These are phyloP conservation scores for Chaetomiaceae sp. DNA, from an alignment of 2,329 filamentous ascomycete genomes.

Conservation along the genomic window DNA sequence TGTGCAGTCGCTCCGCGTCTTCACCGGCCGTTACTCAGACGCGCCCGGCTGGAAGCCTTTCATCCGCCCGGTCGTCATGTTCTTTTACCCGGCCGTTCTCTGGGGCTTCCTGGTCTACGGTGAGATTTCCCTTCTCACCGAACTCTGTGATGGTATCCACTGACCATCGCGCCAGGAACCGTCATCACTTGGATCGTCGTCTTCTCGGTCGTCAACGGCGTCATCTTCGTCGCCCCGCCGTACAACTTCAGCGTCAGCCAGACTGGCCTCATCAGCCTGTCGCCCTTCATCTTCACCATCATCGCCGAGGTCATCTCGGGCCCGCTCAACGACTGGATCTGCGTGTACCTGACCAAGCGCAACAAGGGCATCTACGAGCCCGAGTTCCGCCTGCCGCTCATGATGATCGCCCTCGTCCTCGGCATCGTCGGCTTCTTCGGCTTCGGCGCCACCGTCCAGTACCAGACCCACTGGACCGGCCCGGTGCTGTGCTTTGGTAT, in stretches of 20 bases:
- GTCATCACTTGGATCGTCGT: constrained; percentile 32
- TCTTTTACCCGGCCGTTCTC: constrained; percentile 44
- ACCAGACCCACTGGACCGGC: constrained; percentile 41
- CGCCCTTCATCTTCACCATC: constrained; percentile 42
- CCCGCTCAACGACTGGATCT: constrained; percentile 40
- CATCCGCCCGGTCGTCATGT: constrained; percentile 40
- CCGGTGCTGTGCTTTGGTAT: constrained; percentile 43
- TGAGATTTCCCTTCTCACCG: constrained; percentile 30
- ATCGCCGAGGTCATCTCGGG: constrained; percentile 40
- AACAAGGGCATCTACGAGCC: constrained; percentile 50
- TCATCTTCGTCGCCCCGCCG: constrained; percentile 43
- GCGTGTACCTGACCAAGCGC: constrained; percentile 39
- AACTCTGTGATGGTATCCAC: background rate
- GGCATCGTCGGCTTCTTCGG: constrained; percentile 42
- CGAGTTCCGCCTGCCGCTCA: constrained; percentile 43
- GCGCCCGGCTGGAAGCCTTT: constrained; percentile 37
- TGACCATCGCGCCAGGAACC: background rate
- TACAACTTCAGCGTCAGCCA: constrained; percentile 46
- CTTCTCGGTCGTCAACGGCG: constrained; percentile 42
- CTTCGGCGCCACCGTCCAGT: constrained; percentile 40
- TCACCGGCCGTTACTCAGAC: constrained; percentile 31
- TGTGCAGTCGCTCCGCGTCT: constrained; percentile 30
- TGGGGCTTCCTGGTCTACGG: constrained; percentile 46
- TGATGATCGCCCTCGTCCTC: constrained; percentile 35
- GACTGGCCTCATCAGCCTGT: constrained; percentile 45